Evolutionary conservation across 2,329 filamentous ascomycete species (phyloP).

Genomic region (Fusarium zealandicum): DNA sequence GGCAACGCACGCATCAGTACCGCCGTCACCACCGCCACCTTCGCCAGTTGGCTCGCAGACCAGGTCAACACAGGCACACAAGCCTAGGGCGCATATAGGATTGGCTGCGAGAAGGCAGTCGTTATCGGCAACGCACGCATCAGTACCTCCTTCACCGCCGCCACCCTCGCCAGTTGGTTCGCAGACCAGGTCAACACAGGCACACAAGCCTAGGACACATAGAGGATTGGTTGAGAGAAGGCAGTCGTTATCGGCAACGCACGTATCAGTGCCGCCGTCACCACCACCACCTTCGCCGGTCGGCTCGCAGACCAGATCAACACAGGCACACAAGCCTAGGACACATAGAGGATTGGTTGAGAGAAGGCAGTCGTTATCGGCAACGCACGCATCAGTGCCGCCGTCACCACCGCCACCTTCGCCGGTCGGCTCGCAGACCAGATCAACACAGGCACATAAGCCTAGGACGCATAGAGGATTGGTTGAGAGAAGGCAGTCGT

Average conservation of each 20-base stretch:
- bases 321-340: background rate
- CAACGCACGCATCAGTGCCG: background rate
- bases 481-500: too few species aligned
- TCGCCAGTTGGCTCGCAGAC: background rate
- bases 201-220: background rate
- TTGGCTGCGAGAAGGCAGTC: background rate
- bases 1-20: too few species aligned
- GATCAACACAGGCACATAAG: constrained; percentile 6
- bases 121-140: background rate
- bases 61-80: background rate
- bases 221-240: background rate
- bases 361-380: background rate
- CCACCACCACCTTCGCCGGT: background rate
- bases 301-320: background rate
- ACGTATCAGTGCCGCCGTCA: too few species aligned
- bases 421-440: constrained; percentile 4
- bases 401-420: too few species aligned
- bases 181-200: background rate
- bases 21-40: too few species aligned
- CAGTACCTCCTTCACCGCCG: background rate
- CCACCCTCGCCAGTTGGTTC: too few species aligned
- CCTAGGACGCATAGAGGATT: constrained; percentile 9
- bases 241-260: too few species aligned
- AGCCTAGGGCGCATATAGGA: background rate
- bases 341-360: background rate